Evolutionary conservation across 169 alveolate genomes (phyloP), one percentile per base, ranked within the genome.

Genomic region (Babesia caballi): DNA sequence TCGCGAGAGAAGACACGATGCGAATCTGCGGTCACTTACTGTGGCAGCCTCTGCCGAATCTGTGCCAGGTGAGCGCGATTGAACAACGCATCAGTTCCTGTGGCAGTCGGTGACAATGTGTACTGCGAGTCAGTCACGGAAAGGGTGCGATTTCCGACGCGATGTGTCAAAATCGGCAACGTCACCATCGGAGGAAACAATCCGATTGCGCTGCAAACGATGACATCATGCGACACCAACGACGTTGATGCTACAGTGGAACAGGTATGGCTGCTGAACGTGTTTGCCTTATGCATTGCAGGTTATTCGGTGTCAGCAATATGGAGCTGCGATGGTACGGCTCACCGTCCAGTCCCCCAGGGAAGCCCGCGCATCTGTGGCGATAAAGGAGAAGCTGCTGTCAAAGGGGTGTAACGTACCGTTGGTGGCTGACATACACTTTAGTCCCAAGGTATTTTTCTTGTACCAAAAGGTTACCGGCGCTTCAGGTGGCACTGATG

Each of bases 371-470:
- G 92, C 94, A 17, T 63, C 90, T 5, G 81, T 38, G 32, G 57
- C 46, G 38, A 75, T 88, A 17, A 82, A 90, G 85, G 91, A 82
- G 58, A 85, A 70, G 50, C 76, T 88, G 42, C 52, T 77, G 56
- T 52, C 92, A 44, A 66, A 75, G 46, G 83, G 83, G 41, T 71
- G 85, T 30, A 78, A 74, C 57, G 74, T 85, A 23, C 94, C 94
- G 25, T 72, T 91, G 14, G 93, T 91, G 42, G 95, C 95, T 3
- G 95, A 91, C 69, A 87, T 90, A 5, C 95, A 91, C 71, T 91
- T 89, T 66, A 76, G 72, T 28, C 94, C 95, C 9, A 85, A 86
- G 75, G 90, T 83, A 67, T 9, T 33, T 4, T 0, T 9, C 32
- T 0, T 2, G n/a, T n/a, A n/a, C n/a, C n/a, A n/a, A n/a, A n/a